Base-by-base conservation (phyloP, 371 early-diverging fungal species). In the Mucor ambiguus region DNA sequence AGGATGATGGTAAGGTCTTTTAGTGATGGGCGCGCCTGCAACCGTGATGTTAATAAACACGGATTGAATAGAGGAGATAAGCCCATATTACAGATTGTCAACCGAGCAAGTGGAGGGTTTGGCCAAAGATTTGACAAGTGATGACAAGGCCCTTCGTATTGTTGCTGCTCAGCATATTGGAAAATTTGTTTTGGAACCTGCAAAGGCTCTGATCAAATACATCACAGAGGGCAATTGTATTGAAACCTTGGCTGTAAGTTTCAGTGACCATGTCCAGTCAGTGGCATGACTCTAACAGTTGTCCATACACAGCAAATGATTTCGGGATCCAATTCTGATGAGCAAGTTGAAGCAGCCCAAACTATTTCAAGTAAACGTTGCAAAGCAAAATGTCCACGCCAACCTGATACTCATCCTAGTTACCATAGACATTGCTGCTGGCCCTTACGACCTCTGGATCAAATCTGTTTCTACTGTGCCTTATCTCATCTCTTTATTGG, bases 291-390 rank as follows among this genome's bases (percentile, higher is more conserved):
- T 0, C 60, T 28, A 46, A 24, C 16, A 46, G 41, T 6, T 26
- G n/a, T 56, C 2, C 37, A 54, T 11, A 0, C 43, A 14, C 54
- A 72, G 72, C 61, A 61, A 57, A 68, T 72, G 72, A 32, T 72
- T 22, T 49, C 65, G 4, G 60, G 68, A 6, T 26, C 85, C 2
- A 84, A 89, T 56, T 66, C 82, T 1, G 89, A 88, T n/a, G 89
- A 89, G 55, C 85, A 85, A 66, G 71, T 87, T 9, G 83, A 87
- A 60, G 85, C 86, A n/a, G 75, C 85, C 7, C 85, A 88, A 70
- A 87, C 89, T 12, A 78, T 92, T 30, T 90, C 92, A 22, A 90
- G 88, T 82, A 86, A 78, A 5, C 37, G 0, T 41, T 35, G 37
- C 37, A 35, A 33, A 12, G 12, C 37, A 35, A 12, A 12, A 18